Conservation (phyloP, 2,329 filamentous ascomycete genomes). For the Pestalotiopsis sp. region DNA sequence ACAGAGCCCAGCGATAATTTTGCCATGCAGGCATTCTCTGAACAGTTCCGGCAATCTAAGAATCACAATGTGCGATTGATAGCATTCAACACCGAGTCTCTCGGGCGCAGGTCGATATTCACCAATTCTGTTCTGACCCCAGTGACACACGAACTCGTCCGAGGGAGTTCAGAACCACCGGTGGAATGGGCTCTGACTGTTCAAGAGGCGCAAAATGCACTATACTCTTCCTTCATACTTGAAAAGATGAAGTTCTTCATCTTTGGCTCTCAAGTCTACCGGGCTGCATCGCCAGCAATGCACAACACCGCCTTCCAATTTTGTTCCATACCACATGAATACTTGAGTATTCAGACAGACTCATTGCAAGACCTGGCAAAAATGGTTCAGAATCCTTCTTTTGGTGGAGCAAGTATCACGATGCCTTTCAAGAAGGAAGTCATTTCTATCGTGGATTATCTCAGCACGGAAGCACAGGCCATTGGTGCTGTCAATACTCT, state of each 20-base stretch:
- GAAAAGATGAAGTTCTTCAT: neutral
- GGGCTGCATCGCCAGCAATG: neutral
- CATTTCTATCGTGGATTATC: neutral
- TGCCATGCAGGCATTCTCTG: neutral
- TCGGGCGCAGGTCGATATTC: neutral
- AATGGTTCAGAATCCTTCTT: neutral
- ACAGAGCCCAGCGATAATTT: neutral
- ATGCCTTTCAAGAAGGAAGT: neutral
- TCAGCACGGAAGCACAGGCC: neutral
- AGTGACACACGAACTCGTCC: neutral
- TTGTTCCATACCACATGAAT: slow-evolving; percentile 1
- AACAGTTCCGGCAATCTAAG: neutral
- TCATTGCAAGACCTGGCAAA: neutral
- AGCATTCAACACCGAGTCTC: slow-evolving; percentile 3
- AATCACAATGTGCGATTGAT: neutral
- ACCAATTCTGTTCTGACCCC: slow-evolving; percentile 2
- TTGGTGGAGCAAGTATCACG: slow-evolving; percentile 5
- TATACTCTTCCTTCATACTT: neutral
- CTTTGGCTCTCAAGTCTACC: neutral
- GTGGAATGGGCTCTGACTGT: neutral
- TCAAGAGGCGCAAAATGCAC: neutral
- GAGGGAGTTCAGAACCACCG: neutral
- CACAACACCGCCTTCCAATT: neutral
- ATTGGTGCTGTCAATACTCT: slow-evolving; percentile 6
- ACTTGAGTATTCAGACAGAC: neutral